Conservation (phyloP, 2,329 filamentous ascomycete genomes). For the Arthrobotrys iridis region DNA sequence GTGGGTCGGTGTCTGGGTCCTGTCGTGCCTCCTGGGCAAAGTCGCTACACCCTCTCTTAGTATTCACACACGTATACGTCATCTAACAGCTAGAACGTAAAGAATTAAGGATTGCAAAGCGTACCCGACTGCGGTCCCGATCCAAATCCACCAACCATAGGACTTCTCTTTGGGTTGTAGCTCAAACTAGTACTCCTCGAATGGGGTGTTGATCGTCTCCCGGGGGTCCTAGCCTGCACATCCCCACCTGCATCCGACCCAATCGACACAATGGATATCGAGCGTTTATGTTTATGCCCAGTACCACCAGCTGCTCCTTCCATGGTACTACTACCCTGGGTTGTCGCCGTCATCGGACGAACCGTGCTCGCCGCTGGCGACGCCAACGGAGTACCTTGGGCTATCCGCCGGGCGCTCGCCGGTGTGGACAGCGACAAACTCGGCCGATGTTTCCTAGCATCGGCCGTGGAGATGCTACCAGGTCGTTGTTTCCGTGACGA, state of each 20-base stretch:
- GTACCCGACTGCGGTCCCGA: slow-evolving; percentile 39
- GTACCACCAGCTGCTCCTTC: slow-evolving; percentile 47
- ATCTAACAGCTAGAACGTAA: background rate
- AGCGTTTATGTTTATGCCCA: slow-evolving; percentile 75
- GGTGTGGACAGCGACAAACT: slow-evolving; percentile 71
- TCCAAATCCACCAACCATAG: slow-evolving; percentile 31
- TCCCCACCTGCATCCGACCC: slow-evolving; percentile 64
- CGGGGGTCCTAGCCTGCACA: slow-evolving; percentile 40
- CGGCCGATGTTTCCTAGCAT: slow-evolving; percentile 71
- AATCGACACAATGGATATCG: slow-evolving; percentile 83
- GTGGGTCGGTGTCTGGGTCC: slow-evolving; percentile 30
- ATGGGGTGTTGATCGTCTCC: slow-evolving; percentile 45
- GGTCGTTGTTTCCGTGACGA: slow-evolving; percentile 55
- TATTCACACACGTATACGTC: too few relatives aligned
- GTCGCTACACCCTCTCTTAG: slow-evolving; percentile 37
- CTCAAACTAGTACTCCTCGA: slow-evolving; percentile 49
- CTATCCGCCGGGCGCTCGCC: slow-evolving; percentile 6
- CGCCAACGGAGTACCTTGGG: slow-evolving; percentile 14
- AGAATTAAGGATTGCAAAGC: background rate
- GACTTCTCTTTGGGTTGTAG: slow-evolving; percentile 49
- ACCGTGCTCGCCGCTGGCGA: slow-evolving; percentile 53
- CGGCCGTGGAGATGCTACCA: slow-evolving; percentile 61
- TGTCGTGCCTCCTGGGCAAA: slow-evolving; percentile 22
- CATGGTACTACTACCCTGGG: slow-evolving; percentile 40
- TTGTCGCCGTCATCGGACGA: slow-evolving; percentile 47